phyloP scores from a whole-genome alignment of 192 early-diverging fungal species.

The Coemansia sp. region DNA sequence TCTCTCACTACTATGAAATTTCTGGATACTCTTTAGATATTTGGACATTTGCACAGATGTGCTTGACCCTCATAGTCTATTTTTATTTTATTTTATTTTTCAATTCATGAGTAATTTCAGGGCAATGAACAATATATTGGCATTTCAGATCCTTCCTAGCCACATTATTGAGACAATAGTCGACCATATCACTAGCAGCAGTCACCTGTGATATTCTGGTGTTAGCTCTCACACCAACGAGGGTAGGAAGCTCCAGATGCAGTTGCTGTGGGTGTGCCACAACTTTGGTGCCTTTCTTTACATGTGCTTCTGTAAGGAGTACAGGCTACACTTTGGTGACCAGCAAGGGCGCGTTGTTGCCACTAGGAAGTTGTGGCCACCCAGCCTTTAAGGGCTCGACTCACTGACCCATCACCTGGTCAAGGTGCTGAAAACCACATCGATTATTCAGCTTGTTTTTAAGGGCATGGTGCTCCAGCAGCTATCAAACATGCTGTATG shows the following conservation, averaged over 20 bases:
- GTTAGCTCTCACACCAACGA: neutral
- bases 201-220: neutral
- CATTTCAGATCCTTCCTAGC: too few relatives aligned
- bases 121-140: too few relatives aligned
- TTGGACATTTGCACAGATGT: too few relatives aligned
- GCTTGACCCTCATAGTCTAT: too few relatives aligned
- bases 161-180: neutral
- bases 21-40: too few relatives aligned
- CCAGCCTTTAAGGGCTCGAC: neutral
- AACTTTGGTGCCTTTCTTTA: neutral
- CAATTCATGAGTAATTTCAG: too few relatives aligned
- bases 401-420: neutral
- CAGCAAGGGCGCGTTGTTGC: neutral
- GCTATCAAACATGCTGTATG: neutral
- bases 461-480: neutral
- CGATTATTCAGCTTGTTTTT: neutral
- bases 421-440: neutral
- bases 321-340: neutral
- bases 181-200: neutral
- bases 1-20: too few relatives aligned
- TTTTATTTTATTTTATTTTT: too few relatives aligned
- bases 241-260: neutral
- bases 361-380: neutral
- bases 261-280: neutral
- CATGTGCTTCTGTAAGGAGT: neutral